Conservation (phyloP, 768 basidiomycete species). For the Psilocybe cyanescens region DNA sequence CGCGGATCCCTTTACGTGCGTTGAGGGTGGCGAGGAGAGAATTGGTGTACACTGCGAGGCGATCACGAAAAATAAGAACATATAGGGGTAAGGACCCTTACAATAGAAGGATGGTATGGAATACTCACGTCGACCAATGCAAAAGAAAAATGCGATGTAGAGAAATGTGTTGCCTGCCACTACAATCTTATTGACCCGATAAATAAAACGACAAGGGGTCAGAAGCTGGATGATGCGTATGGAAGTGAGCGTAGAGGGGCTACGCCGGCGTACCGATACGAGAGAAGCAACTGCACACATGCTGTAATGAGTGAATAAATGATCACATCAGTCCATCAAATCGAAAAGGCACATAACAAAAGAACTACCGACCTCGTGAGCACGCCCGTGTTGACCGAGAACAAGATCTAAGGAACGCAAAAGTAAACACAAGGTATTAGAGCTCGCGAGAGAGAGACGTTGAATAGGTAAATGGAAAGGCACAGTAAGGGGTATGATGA, state of each 20-base stretch:
- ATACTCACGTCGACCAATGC: slow-evolving; percentile 57
- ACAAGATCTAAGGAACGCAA: slow-evolving; percentile 38
- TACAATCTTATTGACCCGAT: slow-evolving; percentile 39
- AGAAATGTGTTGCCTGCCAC: slow-evolving; percentile 51
- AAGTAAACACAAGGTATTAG: background rate
- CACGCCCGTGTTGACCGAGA: slow-evolving; percentile 45
- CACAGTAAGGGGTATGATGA: background rate
- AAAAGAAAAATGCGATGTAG: slow-evolving; percentile 65
- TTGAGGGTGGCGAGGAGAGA: slow-evolving; percentile 65
- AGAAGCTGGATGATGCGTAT: background rate
- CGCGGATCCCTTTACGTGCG: slow-evolving; percentile 51
- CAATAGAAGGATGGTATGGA: background rate
- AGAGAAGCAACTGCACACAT: slow-evolving; percentile 59
- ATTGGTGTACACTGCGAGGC: slow-evolving; percentile 55
- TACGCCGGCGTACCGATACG: slow-evolving; percentile 42
- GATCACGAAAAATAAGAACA: background rate
- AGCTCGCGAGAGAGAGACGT: too few relatives aligned
- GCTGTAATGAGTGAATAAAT: slow-evolving; percentile 28
- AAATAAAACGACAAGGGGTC: background rate
- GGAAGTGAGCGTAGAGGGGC: background rate
- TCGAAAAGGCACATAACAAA: background rate
- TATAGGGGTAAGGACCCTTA: background rate
- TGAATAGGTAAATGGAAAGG: background rate
- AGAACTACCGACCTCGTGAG: slow-evolving; percentile 36
- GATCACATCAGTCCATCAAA: background rate